These are phyloP conservation scores for Trypanosoma rangeli DNA, from an alignment of 208 protist genomes.

Conservation along the genomic window DNA sequence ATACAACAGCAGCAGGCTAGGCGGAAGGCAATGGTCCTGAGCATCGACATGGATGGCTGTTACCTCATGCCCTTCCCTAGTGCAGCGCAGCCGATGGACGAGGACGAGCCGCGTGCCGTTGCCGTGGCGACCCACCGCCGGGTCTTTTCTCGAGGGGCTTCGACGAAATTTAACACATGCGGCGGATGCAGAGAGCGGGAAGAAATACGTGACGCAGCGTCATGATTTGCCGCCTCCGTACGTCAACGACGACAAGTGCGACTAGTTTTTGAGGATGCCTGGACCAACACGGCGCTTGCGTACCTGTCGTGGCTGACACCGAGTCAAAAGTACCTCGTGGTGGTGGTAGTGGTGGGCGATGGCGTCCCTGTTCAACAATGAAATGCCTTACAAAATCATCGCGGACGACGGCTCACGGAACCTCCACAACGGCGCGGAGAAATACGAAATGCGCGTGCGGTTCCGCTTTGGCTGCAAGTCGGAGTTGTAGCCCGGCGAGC, in stretches of 20 bases:
- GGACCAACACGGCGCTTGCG: conserved; percentile 50
- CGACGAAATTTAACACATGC: conserved; percentile 72
- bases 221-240: conserved; percentile 66
- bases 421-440: conserved; percentile 86
- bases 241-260: conserved; percentile 81
- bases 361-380: conserved; percentile 58
- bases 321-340: not conserved
- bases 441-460: conserved; percentile 86
- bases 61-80: conserved; percentile 55
- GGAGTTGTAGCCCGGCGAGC: conserved; percentile 53
- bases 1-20: conserved; percentile 2
- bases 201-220: conserved; percentile 56
- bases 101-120: conserved; percentile 61
- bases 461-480: conserved; percentile 71
- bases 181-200: conserved; percentile 50
- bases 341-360: conserved; percentile 45
- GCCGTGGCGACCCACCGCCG: conserved; percentile 53
- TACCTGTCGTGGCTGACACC: conserved; percentile 42
- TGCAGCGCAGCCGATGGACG: conserved; percentile 30
- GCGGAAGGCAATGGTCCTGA: not conserved
- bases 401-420: conserved; percentile 56
- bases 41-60: not conserved
- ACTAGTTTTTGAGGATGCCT: conserved; percentile 83
- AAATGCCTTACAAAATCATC: conserved; percentile 74
- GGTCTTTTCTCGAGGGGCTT: conserved; percentile 71